phyloP scores from a whole-genome alignment of 768 basidiomycete genomes.

The Polyporus arcularius region DNA sequence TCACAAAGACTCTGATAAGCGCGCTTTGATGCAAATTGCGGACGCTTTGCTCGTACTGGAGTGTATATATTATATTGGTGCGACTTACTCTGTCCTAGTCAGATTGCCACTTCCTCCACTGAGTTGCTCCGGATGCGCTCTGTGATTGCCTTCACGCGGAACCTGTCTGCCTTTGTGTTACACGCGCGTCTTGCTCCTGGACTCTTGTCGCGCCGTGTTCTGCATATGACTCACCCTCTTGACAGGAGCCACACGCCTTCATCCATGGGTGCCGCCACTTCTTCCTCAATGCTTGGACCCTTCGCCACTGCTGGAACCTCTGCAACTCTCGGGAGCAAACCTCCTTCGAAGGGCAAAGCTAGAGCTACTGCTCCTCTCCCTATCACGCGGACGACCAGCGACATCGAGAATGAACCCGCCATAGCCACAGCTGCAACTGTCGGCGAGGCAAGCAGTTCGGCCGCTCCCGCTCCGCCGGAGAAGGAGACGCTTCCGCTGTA shows the following conservation, averaged over 20 bases:
- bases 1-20: neutral
- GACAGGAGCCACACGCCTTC: neutral
- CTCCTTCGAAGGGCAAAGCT: neutral
- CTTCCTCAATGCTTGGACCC: neutral
- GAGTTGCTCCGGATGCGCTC: too few relatives aligned
- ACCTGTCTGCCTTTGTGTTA: too few relatives aligned
- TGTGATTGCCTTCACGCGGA: too few relatives aligned
- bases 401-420: slow-evolving; percentile 8
- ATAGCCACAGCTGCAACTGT: neutral
- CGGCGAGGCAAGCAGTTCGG: neutral
- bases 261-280: neutral
- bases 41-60: too few relatives aligned
- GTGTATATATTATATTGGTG: too few relatives aligned
- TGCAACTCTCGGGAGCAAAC: neutral
- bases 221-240: neutral
- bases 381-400: neutral
- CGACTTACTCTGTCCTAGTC: too few relatives aligned
- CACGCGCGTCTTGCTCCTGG: neutral
- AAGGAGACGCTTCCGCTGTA: slow-evolving; percentile 32
- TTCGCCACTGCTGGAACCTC: neutral
- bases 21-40: too few relatives aligned
- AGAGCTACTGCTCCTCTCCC: neutral
- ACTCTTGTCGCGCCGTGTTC: neutral
- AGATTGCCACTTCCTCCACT: too few relatives aligned
- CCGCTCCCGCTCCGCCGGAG: neutral